Percentiles rank a stretch among this genome's conserved stretches.
Evolutionary conservation across 129 eudicot species (phyloP).

Genomic region (Scalesia atractyloides): DNA sequence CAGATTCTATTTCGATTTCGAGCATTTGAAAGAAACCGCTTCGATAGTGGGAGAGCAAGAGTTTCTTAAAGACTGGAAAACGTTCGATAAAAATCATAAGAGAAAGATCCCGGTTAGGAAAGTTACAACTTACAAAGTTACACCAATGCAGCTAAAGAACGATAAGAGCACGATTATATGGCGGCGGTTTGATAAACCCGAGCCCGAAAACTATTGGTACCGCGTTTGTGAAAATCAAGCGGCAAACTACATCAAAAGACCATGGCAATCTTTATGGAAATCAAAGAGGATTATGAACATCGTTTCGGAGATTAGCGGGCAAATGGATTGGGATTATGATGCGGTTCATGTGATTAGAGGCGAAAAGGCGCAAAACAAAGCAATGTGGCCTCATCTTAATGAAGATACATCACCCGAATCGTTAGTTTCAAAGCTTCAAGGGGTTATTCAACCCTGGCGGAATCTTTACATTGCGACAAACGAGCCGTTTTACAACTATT

Average conservation of each 20-base stretch:
- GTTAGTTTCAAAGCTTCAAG: slow-evolving; percentile 69
- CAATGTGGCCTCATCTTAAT: slow-evolving; percentile 84
- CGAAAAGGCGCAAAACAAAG: slow-evolving; percentile 77
- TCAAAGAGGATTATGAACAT: slow-evolving; percentile 96
- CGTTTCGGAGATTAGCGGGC: slow-evolving; percentile 89
- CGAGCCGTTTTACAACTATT: slow-evolving; percentile 81
- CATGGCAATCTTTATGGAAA: slow-evolving; percentile 92
- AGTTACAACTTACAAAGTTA: slow-evolving; percentile 61
- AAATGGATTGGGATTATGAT: slow-evolving; percentile 98
- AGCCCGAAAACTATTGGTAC: slow-evolving; percentile 93
- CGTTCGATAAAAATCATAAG: slow-evolving; percentile 71
- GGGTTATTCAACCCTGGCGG: slow-evolving; percentile 77
- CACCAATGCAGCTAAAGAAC: slow-evolving; percentile 83
- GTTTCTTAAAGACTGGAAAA: slow-evolving; percentile 76
- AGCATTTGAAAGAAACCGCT: slow-evolving; percentile 84
- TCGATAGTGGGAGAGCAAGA: slow-evolving; percentile 79
- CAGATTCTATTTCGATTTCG: slow-evolving; percentile 89
- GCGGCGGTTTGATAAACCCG: slow-evolving; percentile 89
- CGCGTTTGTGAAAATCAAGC: slow-evolving; percentile 89
- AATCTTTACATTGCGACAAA: slow-evolving; percentile 89
- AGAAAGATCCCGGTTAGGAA: slow-evolving; percentile 65
- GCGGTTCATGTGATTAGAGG: slow-evolving; percentile 97
- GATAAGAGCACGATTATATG: slow-evolving; percentile 78
- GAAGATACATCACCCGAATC: slow-evolving; percentile 95
- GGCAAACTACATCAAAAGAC: slow-evolving; percentile 69